phyloP scores from a whole-genome alignment of 1,284 basidiomycete genomes.

The Trametes hirsuta region DNA sequence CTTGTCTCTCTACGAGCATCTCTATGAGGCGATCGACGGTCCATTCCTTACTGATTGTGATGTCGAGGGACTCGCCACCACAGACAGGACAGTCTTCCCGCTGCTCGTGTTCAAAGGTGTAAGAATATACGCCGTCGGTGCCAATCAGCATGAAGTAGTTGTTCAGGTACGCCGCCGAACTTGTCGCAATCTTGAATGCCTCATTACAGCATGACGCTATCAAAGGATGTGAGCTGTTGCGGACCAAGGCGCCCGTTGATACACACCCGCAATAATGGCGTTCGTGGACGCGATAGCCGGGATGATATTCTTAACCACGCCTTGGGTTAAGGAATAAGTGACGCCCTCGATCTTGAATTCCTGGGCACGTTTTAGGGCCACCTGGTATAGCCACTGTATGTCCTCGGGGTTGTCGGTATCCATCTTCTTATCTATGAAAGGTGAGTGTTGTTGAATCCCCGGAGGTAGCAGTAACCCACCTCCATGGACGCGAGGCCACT shows the following conservation, averaged over 20 bases:
- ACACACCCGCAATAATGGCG: conserved; percentile 88
- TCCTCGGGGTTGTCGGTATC: conserved; percentile 98
- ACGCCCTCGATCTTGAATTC: conserved; percentile 98
- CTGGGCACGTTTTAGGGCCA: conserved; percentile 81
- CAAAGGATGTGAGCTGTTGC: background rate
- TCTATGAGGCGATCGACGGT: conserved; percentile 89
- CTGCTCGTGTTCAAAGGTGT: conserved; percentile 95
- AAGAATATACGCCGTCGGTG: conserved; percentile 96
- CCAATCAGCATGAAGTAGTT: conserved; percentile 99
- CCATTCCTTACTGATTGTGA: conserved; percentile 69
- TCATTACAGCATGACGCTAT: conserved; percentile 97
- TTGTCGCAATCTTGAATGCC: conserved; percentile 98
- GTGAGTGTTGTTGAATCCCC: background rate
- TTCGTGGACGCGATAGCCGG: conserved; percentile 98
- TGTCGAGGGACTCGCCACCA: conserved; percentile 84
- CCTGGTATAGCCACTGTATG: conserved; percentile 90
- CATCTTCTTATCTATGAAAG: conserved; percentile 80
- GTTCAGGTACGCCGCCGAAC: conserved; percentile 90
- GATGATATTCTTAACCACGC: conserved; percentile 99
- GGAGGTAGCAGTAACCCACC: conserved; percentile 49
- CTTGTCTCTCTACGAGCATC: conserved; percentile 80
- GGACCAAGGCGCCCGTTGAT: background rate
- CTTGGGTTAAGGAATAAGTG: conserved; percentile 97
- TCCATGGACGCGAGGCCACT: conserved; percentile 93
- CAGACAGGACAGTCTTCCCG: conserved; percentile 96